Evolutionary conservation across 2,329 filamentous ascomycete species (phyloP), one percentile per base, ranked within the genome.

Genomic region (Chalara sp.): DNA sequence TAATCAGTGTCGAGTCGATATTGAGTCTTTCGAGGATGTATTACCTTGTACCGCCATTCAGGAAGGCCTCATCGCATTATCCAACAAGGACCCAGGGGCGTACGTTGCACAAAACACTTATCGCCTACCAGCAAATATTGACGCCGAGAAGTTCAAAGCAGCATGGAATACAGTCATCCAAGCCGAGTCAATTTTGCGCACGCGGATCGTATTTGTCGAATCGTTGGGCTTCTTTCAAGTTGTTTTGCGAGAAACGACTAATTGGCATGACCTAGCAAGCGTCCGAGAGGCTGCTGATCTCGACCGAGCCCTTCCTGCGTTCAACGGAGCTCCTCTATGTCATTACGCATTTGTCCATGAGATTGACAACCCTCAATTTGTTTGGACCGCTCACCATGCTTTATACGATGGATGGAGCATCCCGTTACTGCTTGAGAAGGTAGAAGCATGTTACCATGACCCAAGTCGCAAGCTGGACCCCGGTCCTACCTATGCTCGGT

Each of bases 341-440:
- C 53, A 56, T 45, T 62, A 56, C 51, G 56, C 59, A 8, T 53
- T 59, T 46, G 29, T 63, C 31, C 40, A 44, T 8, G n/a, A 44
- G 5, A 6, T 13, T 11, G 46, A 48, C 28, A 40, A 55, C 30
- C 33, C 43, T 41, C 46, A 42, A 5, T 76, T 80, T 53, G 71
- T 80, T n/a, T 64, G 77, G 54, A 76, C 75, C 1, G 74, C 78
- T 65, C 78, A 81, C 55, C 78, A 81, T 55, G 74, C 72, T 5
- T 60, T 80, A 0, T 81, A 81, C 52, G 78, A 81, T 48, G 78
- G 78, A 30, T 80, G 77, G 76, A 73, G 71, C 0, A 57, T 64
- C 50, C 60, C 65, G 3, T 33, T 66, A 30, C 54, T 70, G 5
- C 47, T 68, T 12, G 48, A 60, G 31, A 56, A 61, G 42, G 57